Evolutionary conservation across 257 asterid species (phyloP).

Genomic region (Jacaranda mimosifolia): DNA sequence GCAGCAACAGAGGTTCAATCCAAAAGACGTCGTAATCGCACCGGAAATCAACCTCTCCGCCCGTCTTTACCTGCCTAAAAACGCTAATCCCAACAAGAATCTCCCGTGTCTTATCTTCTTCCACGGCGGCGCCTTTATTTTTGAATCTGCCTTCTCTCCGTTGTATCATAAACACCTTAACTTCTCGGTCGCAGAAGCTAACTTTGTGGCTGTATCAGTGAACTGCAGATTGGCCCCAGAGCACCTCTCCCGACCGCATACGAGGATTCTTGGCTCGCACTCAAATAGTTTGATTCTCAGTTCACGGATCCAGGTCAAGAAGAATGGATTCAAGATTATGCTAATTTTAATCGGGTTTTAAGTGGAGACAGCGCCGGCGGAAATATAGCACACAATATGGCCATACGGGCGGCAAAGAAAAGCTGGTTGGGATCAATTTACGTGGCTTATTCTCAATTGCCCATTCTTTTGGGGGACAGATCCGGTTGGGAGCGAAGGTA

Average conservation of each 20-base stretch:
- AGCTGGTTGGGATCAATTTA: background rate
- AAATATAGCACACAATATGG: slow-evolving; percentile 52
- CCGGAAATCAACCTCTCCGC: slow-evolving; percentile 39
- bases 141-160: slow-evolving; percentile 45
- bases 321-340: slow-evolving; percentile 49
- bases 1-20: slow-evolving; percentile 39
- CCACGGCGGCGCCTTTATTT: slow-evolving; percentile 52
- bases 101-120: slow-evolving; percentile 55
- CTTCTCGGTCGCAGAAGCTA: slow-evolving; percentile 38
- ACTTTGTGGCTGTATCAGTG: slow-evolving; percentile 46
- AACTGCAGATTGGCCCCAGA: slow-evolving; percentile 59
- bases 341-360: slow-evolving; percentile 44
- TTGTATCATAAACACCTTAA: slow-evolving; percentile 44
- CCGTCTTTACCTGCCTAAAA: slow-evolving; percentile 45
- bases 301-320: background rate
- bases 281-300: slow-evolving; percentile 48
- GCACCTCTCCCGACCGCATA: slow-evolving; percentile 52
- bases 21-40: slow-evolving; percentile 48
- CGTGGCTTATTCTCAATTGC: slow-evolving; percentile 43
- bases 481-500: slow-evolving; percentile 33
- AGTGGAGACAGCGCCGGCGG: slow-evolving; percentile 61
- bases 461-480: slow-evolving; percentile 45
- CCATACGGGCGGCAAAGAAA: slow-evolving; percentile 38
- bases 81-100: slow-evolving; percentile 20
- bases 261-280: slow-evolving; percentile 53